Evolutionary conservation across 2,329 filamentous ascomycete genomes (phyloP).

Genomic region (Plenodomus tracheiphilus): DNA sequence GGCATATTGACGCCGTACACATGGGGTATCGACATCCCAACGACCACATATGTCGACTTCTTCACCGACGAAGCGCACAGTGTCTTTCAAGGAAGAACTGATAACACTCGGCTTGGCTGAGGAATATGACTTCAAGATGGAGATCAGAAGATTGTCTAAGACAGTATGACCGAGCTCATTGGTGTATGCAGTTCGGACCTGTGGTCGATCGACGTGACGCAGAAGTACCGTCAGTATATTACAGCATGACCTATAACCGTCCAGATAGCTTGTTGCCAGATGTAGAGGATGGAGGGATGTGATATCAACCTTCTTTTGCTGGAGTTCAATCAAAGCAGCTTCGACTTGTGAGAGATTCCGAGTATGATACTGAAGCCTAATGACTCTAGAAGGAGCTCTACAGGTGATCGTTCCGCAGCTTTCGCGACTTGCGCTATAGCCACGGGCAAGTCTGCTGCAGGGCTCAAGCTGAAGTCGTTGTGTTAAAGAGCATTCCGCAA

Average conservation of each 20-base stretch:
- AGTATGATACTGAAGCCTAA: slow-evolving; percentile 23
- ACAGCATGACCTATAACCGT: slow-evolving; percentile 44
- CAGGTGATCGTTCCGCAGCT: slow-evolving; percentile 15
- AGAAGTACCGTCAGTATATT: slow-evolving; percentile 9
- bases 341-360: slow-evolving; percentile 13
- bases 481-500: slow-evolving; percentile 17
- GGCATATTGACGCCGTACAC: slow-evolving; percentile 34
- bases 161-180: slow-evolving; percentile 45
- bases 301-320: background rate
- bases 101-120: slow-evolving; percentile 26
- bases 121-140: slow-evolving; percentile 46
- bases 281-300: slow-evolving; percentile 38
- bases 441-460: slow-evolving; percentile 9
- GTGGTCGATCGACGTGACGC: background rate
- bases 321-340: background rate
- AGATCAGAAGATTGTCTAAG: slow-evolving; percentile 45
- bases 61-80: slow-evolving; percentile 42
- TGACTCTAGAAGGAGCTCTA: slow-evolving; percentile 17
- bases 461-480: slow-evolving; percentile 31
- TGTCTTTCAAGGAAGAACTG: slow-evolving; percentile 27
- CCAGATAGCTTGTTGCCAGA: slow-evolving; percentile 43
- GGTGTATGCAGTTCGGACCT: slow-evolving; percentile 4
- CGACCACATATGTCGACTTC: slow-evolving; percentile 50
- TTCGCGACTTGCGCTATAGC: slow-evolving; percentile 15
- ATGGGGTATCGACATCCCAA: slow-evolving; percentile 48